Base-by-base conservation (phyloP, 2,329 filamentous ascomycete species). In the Fusarium continuum region DNA sequence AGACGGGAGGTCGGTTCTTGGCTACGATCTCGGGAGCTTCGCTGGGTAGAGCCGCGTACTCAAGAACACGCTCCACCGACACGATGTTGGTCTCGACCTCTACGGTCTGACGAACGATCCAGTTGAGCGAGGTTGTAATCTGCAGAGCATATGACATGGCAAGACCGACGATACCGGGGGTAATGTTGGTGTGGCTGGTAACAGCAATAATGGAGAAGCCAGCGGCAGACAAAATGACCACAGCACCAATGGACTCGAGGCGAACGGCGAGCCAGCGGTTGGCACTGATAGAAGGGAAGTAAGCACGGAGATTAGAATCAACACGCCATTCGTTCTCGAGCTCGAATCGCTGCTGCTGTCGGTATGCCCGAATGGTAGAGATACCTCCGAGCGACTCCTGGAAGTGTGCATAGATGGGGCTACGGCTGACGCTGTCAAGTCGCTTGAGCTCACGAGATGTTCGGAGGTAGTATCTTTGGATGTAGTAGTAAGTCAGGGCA, bases 61-160 rank as follows among this genome's bases (percentile, higher is more conserved):
- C 96, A 44, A 99, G 88, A 41, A 99, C 93, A 73, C 95, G 91
- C 83, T 99, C 95, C 31, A 99, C 95, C 9, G 94, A 97, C 39
- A 99, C 94, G 72, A 99, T 99, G 78, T 99, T 99, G n/a, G 94
- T 98, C 82, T 99, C 96, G n/a, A 99, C 95, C 77, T 99, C 96
- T 28, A 99, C 95, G 0, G 93, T 97, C 79, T 99, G 95, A 56
- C 96, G 88, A 46, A 99, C 95, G 72, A 99, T 97, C 95, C 95
- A 99, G 81, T 98, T 99, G 72, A 99, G 85, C 29, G 93, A 97
- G 68, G 94, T 91, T 2, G 95, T 99, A 73, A 99, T 98, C 79
- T 97, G 92, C 64, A 99, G 85, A 32, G 93, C 95, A 78, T 98
- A 97, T 40, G 94, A 97, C 93, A 99, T 97, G 64, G 91, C 88